Evolutionary conservation across 495 filamentous ascomycete species (phyloP).

Genomic region (Durotheca rogersii): DNA sequence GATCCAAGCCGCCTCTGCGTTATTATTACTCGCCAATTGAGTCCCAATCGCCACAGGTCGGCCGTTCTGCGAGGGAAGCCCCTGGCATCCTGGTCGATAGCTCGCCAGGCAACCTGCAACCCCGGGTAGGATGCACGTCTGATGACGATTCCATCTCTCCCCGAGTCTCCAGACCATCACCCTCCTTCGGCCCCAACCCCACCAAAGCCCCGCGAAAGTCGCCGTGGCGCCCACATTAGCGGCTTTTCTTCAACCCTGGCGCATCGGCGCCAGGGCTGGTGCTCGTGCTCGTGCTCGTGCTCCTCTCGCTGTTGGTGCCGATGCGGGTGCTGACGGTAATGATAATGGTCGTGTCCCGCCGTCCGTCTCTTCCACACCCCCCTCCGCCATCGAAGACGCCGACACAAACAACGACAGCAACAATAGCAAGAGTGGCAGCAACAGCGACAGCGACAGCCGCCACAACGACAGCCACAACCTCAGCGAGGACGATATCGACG

Average conservation of each 20-base stretch:
- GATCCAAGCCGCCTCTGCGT: conserved; percentile 17
- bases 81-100: not conserved
- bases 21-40: conserved; percentile 26
- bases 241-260: conserved; percentile 30
- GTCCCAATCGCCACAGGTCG: conserved; percentile 10
- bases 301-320: too few species aligned
- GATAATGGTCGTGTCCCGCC: too few species aligned
- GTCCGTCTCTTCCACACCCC: too few species aligned
- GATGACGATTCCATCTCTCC: conserved; percentile 22
- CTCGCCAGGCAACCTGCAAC: conserved; percentile 14
- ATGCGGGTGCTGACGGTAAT: too few species aligned
- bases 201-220: conserved; percentile 40
- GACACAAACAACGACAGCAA: too few species aligned
- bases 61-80: conserved; percentile 1
- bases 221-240: conserved; percentile 33
- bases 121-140: conserved; percentile 20
- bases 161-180: conserved; percentile 27
- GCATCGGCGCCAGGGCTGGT: conserved; percentile 37
- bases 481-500: conserved; percentile 8
- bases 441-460: not conserved
- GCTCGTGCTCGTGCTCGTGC: conserved; percentile 17
- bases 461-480: not conserved
- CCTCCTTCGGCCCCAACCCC: conserved; percentile 26
- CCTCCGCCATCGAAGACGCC: too few species aligned
- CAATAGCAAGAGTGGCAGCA: conserved; percentile 1